phyloP scores from a whole-genome alignment of 345 rosid species.

The Capsella bursapastoris region DNA sequence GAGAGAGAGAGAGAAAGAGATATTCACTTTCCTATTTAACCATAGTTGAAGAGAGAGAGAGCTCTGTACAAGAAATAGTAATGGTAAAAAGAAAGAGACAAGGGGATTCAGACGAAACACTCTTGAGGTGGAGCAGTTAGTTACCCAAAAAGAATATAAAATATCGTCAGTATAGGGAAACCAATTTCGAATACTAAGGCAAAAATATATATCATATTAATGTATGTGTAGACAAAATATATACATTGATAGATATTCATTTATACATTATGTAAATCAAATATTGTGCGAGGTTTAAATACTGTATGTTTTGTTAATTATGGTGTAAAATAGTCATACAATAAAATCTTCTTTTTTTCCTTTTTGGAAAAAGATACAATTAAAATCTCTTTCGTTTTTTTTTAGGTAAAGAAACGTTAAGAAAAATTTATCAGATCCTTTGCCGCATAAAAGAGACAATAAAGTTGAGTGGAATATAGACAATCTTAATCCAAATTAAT shows the following conservation, averaged over 20 bases:
- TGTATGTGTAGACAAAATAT: neutral
- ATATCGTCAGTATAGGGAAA: neutral
- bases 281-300: neutral
- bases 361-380: no score
- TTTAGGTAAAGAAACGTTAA: no score
- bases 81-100: conserved; percentile 43
- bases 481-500: no score
- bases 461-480: no score
- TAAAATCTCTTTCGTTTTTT: no score
- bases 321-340: no score
- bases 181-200: conserved; percentile 10
- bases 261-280: neutral
- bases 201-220: conserved; percentile 12
- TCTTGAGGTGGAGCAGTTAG: conserved; percentile 46
- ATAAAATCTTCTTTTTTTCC: no score
- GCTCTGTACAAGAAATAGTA: conserved; percentile 26
- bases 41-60: conserved; percentile 39
- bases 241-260: neutral
- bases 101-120: conserved; percentile 31
- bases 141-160: conserved; percentile 24
- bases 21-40: conserved; percentile 28
- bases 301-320: neutral
- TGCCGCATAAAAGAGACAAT: no score
- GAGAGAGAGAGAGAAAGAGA: conserved; percentile 7
- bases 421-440: no score